Conservation (phyloP, 1,284 basidiomycete species). For the Pseudozyma thailandica region DNA sequence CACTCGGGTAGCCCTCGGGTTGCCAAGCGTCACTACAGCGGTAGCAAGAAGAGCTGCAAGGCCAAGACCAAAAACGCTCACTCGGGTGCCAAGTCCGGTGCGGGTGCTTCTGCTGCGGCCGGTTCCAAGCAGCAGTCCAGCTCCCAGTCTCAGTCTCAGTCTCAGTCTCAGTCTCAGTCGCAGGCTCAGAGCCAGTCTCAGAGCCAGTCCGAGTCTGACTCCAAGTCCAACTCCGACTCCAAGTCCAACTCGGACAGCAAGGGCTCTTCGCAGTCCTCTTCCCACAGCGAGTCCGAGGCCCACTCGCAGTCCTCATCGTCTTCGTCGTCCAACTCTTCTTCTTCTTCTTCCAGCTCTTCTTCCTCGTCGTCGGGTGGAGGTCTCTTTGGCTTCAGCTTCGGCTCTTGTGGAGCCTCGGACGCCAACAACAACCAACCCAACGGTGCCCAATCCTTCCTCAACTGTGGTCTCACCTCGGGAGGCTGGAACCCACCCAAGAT, state of each 20-base stretch:
- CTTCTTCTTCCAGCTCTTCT: slow-evolving; percentile 18
- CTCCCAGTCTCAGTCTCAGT: slow-evolving; percentile 1
- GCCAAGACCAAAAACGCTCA: slow-evolving; percentile 32
- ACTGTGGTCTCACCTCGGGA: slow-evolving; percentile 52
- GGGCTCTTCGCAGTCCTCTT: not conserved
- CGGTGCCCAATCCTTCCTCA: slow-evolving; percentile 54
- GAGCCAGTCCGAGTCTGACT: slow-evolving; percentile 14
- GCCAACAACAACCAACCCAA: slow-evolving; percentile 51
- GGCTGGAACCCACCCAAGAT: slow-evolving; percentile 56
- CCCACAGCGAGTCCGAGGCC: slow-evolving; percentile 6
- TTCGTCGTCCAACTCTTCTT: slow-evolving; percentile 9
- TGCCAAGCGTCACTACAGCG: slow-evolving; percentile 28
- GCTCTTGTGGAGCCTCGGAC: slow-evolving; percentile 29
- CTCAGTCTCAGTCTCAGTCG: slow-evolving; percentile 16
- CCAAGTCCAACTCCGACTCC: slow-evolving; percentile 15
- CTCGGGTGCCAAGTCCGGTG: slow-evolving; percentile 7
- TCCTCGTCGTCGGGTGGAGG: slow-evolving; percentile 23
- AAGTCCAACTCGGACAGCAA: slow-evolving; percentile 5
- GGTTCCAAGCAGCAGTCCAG: slow-evolving; percentile 22
- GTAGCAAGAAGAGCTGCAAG: slow-evolving; percentile 35
- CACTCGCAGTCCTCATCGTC: slow-evolving; percentile 18
- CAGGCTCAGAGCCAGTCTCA: slow-evolving; percentile 8
- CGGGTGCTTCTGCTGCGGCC: not conserved
- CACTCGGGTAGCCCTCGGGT: slow-evolving; percentile 8
- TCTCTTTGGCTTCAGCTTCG: slow-evolving; percentile 35